Evolutionary conservation across 768 basidiomycete species (phyloP).

Genomic region (Calocera cornea): DNA sequence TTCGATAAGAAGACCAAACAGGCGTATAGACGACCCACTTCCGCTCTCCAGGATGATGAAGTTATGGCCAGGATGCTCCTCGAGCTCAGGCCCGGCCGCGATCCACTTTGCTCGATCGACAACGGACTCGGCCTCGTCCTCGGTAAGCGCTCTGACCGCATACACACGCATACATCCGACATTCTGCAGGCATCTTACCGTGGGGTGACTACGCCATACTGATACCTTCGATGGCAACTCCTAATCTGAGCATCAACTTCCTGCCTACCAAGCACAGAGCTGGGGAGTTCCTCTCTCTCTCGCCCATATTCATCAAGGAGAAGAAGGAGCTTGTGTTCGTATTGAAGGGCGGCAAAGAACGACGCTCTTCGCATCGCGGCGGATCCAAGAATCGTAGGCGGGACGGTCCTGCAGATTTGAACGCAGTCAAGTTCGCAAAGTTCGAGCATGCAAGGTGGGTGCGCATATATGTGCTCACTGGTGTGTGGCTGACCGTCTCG

Average conservation of each 20-base stretch:
- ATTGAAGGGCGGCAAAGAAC: neutral
- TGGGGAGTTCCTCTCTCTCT: neutral
- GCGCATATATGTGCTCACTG: neutral
- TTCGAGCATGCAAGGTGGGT: conserved; percentile 1
- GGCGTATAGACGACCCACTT: neutral
- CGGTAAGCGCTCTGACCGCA: neutral
- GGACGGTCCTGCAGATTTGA: neutral
- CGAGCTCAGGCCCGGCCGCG: neutral
- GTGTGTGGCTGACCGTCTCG: neutral
- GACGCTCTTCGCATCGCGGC: neutral
- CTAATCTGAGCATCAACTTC: neutral
- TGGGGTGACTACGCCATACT: neutral
- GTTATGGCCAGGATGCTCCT: neutral
- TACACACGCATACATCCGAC: neutral
- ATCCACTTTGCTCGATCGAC: neutral
- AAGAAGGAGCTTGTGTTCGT: neutral
- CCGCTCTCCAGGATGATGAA: neutral
- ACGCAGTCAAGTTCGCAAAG: neutral
- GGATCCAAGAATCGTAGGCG: neutral
- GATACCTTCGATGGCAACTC: neutral
- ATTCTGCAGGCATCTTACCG: neutral
- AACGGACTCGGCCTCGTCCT: neutral
- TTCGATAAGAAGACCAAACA: neutral
- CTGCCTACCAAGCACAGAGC: neutral
- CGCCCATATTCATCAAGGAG: neutral